Evolutionary conservation across 495 filamentous ascomycete genomes (phyloP), one percentile per base, ranked within the genome.

Genomic region (Penicillium steckii): DNA sequence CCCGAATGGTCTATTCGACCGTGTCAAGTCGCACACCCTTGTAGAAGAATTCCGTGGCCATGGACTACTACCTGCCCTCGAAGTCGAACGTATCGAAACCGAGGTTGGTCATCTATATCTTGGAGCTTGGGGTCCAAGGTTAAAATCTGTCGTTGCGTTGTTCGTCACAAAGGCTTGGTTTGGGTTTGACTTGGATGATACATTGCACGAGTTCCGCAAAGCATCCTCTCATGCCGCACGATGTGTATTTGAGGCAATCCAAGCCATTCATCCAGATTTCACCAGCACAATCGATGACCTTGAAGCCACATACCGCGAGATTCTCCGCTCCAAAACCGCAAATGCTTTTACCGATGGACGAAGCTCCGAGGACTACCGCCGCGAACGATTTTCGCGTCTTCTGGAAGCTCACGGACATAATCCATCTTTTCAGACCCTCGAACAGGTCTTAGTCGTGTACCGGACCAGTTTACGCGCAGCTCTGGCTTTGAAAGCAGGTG

Each of bases 151-250:
- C n/a, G n/a, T n/a, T n/a, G n/a, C n/a, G n/a, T n/a, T n/a, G n/a
- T n/a, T n/a, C n/a, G n/a, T n/a, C n/a, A n/a, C n/a, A n/a, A n/a
- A n/a, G n/a, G n/a, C n/a, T n/a, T 73, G 70, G 65, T 66, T 72
- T 32, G 69, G 68, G 6, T 74, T 76, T 41, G 72, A 73, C 32
- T 64, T 76, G 8, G 72, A 76, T 49, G 67, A 72, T 50, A 73
- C 72, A 1, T 55, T 76, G n/a, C 72, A 76, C 45, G 65, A 72
- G 29, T 74, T 74, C 45, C 64, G 67, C 48, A 54, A 50, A 27
- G 67, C 70, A 12, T 70, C 71, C 2, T 46, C 52, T 7, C 25
- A 46, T 10, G 72, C 72, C 5, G 60, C 66, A 12, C 23, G 41
- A 9, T 18, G 29, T 9, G 64, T 73, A 4, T 61, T 65, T 18